A percentile compares a stretch with the other conserved stretches of the same genome.
These are phyloP conservation scores for Chalaropsis thielavioides DNA, from an alignment of 2,329 filamentous ascomycete species.

Conservation along the genomic window DNA sequence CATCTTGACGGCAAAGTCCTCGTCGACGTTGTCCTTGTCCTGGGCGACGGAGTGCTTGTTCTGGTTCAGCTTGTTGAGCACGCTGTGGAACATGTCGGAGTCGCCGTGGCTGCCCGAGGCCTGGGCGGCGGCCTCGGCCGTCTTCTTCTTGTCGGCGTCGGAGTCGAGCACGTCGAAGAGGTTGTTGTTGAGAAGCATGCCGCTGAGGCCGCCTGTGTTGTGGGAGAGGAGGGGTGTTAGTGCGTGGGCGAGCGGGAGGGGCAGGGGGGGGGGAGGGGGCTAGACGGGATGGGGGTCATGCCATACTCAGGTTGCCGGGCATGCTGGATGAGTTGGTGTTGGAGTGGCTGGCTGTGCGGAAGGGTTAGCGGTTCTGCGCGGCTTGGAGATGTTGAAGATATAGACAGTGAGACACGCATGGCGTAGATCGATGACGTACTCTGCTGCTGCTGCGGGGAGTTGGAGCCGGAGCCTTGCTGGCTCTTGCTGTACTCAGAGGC, in stretches of 20 bases:
- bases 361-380: not conserved
- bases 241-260: not conserved
- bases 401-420: not conserved
- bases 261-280: too few relatives aligned
- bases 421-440: not conserved
- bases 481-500: conserved; percentile 16
- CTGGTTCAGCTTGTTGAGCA: conserved; percentile 34
- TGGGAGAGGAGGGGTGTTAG: not conserved
- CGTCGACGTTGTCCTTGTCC: conserved; percentile 33
- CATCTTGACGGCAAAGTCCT: conserved; percentile 51
- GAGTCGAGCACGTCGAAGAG: conserved; percentile 24
- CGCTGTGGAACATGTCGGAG: conserved; percentile 34
- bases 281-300: too few relatives aligned
- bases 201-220: conserved; percentile 10
- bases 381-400: not conserved
- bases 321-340: conserved; percentile 4
- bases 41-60: conserved; percentile 35
- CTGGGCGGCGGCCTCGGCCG: conserved; percentile 34
- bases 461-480: conserved; percentile 8
- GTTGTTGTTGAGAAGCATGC: conserved; percentile 19
- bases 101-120: conserved; percentile 34
- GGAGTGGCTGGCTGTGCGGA: not conserved
- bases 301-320: conserved; percentile 15
- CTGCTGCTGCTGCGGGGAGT: conserved; percentile 2
- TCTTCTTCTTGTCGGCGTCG: conserved; percentile 35